Conservation (phyloP, 441 rosid species). For the Populus trichocarpa region DNA sequence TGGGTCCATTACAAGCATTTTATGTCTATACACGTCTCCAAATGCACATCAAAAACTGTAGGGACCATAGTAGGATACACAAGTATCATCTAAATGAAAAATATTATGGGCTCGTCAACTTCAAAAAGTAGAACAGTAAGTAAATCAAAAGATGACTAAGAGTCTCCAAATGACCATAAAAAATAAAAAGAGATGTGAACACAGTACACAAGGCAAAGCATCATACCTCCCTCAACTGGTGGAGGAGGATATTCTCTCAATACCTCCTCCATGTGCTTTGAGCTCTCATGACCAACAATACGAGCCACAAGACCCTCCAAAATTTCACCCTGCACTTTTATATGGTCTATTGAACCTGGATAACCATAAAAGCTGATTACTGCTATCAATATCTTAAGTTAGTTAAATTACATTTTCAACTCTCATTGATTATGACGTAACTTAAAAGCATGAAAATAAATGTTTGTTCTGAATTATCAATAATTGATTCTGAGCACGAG, state of each 20-base stretch:
- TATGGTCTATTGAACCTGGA: conserved; percentile 86
- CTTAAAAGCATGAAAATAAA: not conserved
- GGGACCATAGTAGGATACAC: not conserved
- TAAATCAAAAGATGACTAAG: not conserved
- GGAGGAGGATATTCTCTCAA: conserved; percentile 67
- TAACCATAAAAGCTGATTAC: not conserved
- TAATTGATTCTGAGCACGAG: not conserved
- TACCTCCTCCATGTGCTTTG: conserved; percentile 71
- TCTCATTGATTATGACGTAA: not conserved
- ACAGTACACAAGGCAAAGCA: conserved; percentile 2
- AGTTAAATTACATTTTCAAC: not conserved
- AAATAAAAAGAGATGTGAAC: not conserved
- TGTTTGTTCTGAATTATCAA: not conserved
- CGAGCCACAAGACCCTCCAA: conserved; percentile 98
- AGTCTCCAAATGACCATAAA: not conserved
- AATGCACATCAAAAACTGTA: not conserved
- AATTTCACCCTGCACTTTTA: conserved; percentile 87
- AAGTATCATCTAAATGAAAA: not conserved
- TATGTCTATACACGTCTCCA: not conserved
- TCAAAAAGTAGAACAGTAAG: not conserved
- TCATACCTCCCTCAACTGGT: conserved; percentile 63
- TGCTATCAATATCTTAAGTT: not conserved
- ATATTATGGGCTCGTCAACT: not conserved
- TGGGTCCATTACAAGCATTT: not conserved
- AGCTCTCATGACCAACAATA: conserved; percentile 70